These are phyloP conservation scores for Aspergillus tanneri DNA, from an alignment of 2,329 filamentous ascomycete genomes.

Conservation along the genomic window DNA sequence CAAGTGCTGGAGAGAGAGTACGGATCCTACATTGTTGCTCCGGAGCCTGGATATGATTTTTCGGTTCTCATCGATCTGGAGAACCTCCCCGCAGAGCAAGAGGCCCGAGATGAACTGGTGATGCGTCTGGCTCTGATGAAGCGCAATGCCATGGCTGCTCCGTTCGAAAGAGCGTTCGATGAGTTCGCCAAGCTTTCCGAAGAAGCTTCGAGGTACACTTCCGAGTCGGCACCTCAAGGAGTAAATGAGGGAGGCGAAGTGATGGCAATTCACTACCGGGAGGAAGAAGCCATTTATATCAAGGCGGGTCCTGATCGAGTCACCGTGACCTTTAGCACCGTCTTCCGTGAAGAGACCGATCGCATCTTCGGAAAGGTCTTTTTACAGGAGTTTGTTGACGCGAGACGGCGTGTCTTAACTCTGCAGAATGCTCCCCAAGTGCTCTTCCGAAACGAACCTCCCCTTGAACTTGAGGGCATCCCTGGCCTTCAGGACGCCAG, in stretches of 20 bases:
- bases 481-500: conserved; percentile 75
- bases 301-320: conserved; percentile 97
- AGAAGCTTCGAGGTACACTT: conserved; percentile 87
- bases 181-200: conserved; percentile 85
- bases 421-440: conserved; percentile 99
- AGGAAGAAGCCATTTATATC: conserved; percentile 98
- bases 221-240: conserved; percentile 89
- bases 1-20: conserved; percentile 92
- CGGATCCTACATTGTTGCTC: conserved; percentile 80
- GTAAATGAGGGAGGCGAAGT: conserved; percentile 85
- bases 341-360: conserved; percentile 97
- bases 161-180: conserved; percentile 95
- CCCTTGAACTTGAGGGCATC: conserved; percentile 83
- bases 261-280: conserved; percentile 96
- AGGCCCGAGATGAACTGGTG: conserved; percentile 82
- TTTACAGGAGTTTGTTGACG: conserved; percentile 97
- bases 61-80: conserved; percentile 88
- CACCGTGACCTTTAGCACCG: conserved; percentile 97
- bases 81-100: conserved; percentile 76
- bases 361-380: conserved; percentile 98
- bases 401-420: conserved; percentile 70
- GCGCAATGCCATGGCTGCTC: conserved; percentile 97
- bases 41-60: conserved; percentile 94
- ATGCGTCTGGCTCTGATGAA: conserved; percentile 87
- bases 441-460: conserved; percentile 90